Base-by-base conservation (phyloP, 2,329 filamentous ascomycete species). In the Pseudogymnoascus verrucosus region DNA sequence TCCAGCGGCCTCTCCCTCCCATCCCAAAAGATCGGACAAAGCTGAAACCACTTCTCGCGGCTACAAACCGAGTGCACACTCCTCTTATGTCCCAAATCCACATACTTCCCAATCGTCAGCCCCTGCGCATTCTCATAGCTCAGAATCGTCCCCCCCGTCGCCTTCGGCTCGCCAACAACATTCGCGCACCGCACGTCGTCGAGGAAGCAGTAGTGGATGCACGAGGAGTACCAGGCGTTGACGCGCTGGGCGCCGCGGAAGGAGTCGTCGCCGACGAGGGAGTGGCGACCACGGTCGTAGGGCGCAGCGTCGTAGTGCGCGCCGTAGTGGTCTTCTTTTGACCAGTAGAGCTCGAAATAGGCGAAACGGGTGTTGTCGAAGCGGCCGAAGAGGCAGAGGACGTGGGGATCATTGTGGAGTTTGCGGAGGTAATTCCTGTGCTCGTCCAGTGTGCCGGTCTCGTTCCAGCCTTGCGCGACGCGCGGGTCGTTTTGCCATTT, bases 341-440 rank as follows among this genome's bases (percentile, higher is more conserved):
- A 87, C 89, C 89, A 93, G 74, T 92, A 93, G 1, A 92, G 79
- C 74, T 93, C 90, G 72, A 90, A 92, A 73, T 93, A 93, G 0
- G 88, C 86, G 73, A 93, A 93, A 59, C 79, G 82, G 1, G 80
- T 81, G 31, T 89, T 87, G 63, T 93, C 83, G 72, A 91, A 93
- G 26, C 82, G 82, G 5, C 86, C 90, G 64, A 93, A 78, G 54
- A 93, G 78, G 23, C 86, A 84, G 62, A 91, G 77, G 66, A 88
- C 84, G 74, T 93, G 89, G 28, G 87, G 84, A 72, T 93, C 89
- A 51, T 84, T 81, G 70, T 91, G 85, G 63, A 89, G 80, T 67
- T 83, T 82, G 31, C 82, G 60, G 61, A 92, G 80, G 74, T 93
- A 93, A 69, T 86, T 82, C 65, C 84, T 82, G 74, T 93, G 90